Base-by-base conservation (phyloP, 2,329 filamentous ascomycete species). In the Verticillium nonalfalfae region DNA sequence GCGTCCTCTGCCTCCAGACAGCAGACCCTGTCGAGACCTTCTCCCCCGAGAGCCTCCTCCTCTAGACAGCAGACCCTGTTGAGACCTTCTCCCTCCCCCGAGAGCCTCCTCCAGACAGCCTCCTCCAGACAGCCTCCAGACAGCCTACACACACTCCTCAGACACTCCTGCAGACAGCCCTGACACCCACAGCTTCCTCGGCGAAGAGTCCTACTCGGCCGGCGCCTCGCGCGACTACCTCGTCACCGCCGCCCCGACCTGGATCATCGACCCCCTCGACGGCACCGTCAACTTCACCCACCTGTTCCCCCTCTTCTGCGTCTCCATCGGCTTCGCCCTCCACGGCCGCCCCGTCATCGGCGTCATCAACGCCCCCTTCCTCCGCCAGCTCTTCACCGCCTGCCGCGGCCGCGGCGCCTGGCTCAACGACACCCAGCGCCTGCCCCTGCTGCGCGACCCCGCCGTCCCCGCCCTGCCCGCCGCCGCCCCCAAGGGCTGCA, bases 251-350 rank as follows among this genome's bases (percentile, higher is more conserved):
- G 67, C 75, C 0, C 89, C 89, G 54, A 91, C 90, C 36, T 93
- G 90, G 90, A 85, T 87, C 68, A 82, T 93, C 50, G 90, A 93
- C 73, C 90, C 90, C 10, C 80, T 93, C 34, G 90, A 93, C 69
- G 89, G 88, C 77, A 93, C 90, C 3, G 89, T 93, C 63, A 93
- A 93, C 78, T 93, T 90, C 75, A 90, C 89, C 35, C 90, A 93
- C 72, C 81, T 91, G 6, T 91, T 91, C 70, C 89, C 89, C 62
- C 91, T 91, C 86, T 92, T 90, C 75, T 93, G 90, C 73, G 87
- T 93, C 54, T 90, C 87, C 39, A 91, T 93, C 68, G 89, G 81
- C 57, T 87, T 93, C 68, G 78, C 88, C 31, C 69, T 90, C 60
- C 73, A 81, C 18, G 79, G 82, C 7, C 73, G 78, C 34, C 87